These are phyloP conservation scores for Evernia prunastri DNA, from an alignment of 495 filamentous ascomycete species.

Conservation along the genomic window DNA sequence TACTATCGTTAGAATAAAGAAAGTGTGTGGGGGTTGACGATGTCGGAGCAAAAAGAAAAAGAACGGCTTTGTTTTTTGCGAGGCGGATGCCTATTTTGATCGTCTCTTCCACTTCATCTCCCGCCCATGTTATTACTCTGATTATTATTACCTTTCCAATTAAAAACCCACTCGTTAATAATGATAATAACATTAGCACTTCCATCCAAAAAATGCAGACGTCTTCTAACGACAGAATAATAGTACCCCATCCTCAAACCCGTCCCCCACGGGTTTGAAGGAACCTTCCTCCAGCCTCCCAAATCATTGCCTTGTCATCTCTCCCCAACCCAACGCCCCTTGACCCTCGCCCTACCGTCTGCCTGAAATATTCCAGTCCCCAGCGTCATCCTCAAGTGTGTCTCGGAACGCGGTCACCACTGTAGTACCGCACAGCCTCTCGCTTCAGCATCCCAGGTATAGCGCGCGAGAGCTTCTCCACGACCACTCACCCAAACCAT, in stretches of 20 bases:
- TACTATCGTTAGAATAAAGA: too few species aligned
- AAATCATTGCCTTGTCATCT: background rate
- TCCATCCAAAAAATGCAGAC: slow-evolving; percentile 18
- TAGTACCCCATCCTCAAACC: slow-evolving; percentile 39
- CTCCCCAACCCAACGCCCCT: background rate
- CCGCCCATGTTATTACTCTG: background rate
- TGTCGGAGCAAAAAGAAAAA: background rate
- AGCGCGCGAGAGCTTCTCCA: background rate
- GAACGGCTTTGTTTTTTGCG: background rate
- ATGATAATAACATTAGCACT: slow-evolving; percentile 10
- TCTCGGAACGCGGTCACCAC: background rate
- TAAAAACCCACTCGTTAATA: background rate
- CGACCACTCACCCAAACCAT: background rate
- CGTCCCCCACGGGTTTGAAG: slow-evolving; percentile 42
- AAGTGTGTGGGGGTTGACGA: slow-evolving; percentile 6
- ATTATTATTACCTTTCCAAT: background rate
- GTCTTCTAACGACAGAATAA: slow-evolving; percentile 26
- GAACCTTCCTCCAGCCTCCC: slow-evolving; percentile 10
- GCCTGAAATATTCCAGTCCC: background rate
- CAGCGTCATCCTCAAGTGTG: background rate
- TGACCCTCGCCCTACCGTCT: background rate
- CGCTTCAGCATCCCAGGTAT: background rate
- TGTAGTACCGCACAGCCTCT: background rate
- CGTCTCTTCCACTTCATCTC: background rate
- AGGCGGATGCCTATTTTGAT: background rate